phyloP scores from a whole-genome alignment of 306 rosid genomes.

The Quercus bicolor region DNA sequence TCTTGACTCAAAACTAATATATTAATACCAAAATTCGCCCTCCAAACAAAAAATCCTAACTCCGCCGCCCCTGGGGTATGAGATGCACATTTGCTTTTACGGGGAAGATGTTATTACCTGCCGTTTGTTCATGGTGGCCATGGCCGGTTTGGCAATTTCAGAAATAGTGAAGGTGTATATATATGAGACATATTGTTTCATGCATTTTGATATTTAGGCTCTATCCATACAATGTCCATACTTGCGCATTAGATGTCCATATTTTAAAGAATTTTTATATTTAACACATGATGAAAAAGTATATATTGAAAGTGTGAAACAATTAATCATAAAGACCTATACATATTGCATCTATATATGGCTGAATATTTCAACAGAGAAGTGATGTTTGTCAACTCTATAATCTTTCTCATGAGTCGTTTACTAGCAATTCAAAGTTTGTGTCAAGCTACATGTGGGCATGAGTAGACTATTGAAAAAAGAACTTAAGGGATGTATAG shows the following conservation, averaged over 20 bases:
- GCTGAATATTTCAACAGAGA: neutral
- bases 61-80: neutral
- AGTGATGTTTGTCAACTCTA: neutral
- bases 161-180: neutral
- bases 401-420: neutral
- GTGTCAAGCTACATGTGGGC: neutral
- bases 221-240: no score
- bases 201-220: no score
- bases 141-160: neutral
- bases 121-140: no score
- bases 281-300: no score
- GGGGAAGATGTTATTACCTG: neutral
- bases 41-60: no score
- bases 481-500: neutral
- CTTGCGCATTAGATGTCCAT: no score
- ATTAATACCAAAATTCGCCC: no score
- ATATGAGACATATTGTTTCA: no score
- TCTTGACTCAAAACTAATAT: no score
- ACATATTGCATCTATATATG: neutral
- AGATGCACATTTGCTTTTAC: neutral
- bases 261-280: no score
- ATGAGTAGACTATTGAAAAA: neutral
- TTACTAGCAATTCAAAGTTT: neutral
- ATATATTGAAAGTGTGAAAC: no score
- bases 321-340: no score